phyloP scores from a whole-genome alignment of 495 filamentous ascomycete species.

The Aspergillus ostianus region DNA sequence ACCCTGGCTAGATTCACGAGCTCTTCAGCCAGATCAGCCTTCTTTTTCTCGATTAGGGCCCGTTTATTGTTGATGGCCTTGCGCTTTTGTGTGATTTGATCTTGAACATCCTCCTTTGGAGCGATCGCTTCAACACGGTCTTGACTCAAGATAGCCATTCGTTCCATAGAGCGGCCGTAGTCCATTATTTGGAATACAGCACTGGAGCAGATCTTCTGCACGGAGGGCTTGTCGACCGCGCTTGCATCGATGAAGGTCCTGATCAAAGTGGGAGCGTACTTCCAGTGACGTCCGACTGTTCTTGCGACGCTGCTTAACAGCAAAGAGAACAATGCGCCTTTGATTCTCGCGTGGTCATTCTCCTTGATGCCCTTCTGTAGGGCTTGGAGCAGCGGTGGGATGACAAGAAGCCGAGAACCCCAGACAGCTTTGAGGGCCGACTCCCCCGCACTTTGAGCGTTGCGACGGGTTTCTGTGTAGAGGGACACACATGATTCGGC shows the following conservation, averaged over 20 bases:
- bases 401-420: slow-evolving; percentile 80
- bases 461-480: slow-evolving; percentile 92
- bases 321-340: slow-evolving; percentile 87
- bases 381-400: slow-evolving; percentile 77
- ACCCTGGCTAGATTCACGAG: slow-evolving; percentile 72
- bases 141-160: slow-evolving; percentile 82
- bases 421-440: slow-evolving; percentile 90
- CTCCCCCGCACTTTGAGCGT: slow-evolving; percentile 88
- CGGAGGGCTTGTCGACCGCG: slow-evolving; percentile 85
- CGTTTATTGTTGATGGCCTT: slow-evolving; percentile 71
- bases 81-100: slow-evolving; percentile 62
- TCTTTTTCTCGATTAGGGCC: slow-evolving; percentile 73
- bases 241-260: slow-evolving; percentile 85
- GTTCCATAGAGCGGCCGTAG: slow-evolving; percentile 79
- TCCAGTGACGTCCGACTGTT: slow-evolving; percentile 86
- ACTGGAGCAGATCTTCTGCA: slow-evolving; percentile 82
- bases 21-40: slow-evolving; percentile 74
- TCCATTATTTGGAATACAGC: slow-evolving; percentile 86
- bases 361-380: slow-evolving; percentile 79
- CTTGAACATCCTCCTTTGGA: slow-evolving; percentile 64
- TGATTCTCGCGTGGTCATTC: slow-evolving; percentile 84
- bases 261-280: slow-evolving; percentile 82
- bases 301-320: slow-evolving; percentile 87
- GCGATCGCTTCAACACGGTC: slow-evolving; percentile 69
- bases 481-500: slow-evolving; percentile 88